Evolutionary conservation across 257 asterid genomes (phyloP).

Genomic region (Thymus mandschuricus): DNA sequence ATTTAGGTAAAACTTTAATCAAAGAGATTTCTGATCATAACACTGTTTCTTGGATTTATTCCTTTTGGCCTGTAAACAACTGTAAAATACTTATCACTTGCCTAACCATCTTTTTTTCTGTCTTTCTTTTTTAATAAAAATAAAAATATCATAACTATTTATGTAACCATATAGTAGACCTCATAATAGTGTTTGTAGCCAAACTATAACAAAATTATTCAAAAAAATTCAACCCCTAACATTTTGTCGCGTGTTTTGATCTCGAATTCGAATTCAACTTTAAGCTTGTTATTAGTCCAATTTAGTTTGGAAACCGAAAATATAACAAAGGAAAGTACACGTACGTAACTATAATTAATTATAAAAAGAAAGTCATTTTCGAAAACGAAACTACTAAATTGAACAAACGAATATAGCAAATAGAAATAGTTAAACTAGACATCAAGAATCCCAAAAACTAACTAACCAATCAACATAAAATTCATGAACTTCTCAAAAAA

Average conservation of each 20-base stretch:
- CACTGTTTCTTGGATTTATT: slow-evolving; percentile 9
- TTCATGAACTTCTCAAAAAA: background rate
- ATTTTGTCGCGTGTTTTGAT: background rate
- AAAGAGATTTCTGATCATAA: background rate
- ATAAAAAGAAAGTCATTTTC: too few species aligned
- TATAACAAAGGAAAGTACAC: too few species aligned
- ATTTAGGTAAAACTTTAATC: slow-evolving; percentile 6
- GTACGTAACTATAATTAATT: too few species aligned
- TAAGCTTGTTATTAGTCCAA: too few species aligned
- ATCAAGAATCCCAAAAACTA: background rate
- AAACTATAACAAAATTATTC: background rate
- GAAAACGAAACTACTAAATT: too few species aligned
- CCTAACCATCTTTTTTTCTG: background rate
- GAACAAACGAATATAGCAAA: too few species aligned
- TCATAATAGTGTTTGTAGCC: slow-evolving; percentile 8
- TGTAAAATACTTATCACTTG: slow-evolving; percentile 11
- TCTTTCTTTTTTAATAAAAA: too few species aligned
- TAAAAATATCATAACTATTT: background rate
- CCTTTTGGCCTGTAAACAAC: slow-evolving; percentile 20
- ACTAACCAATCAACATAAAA: background rate
- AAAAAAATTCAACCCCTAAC: background rate
- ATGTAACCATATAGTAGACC: slow-evolving; percentile 18
- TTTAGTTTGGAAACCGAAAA: too few species aligned
- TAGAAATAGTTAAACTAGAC: too few species aligned
- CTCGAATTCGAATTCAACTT: background rate